Conservation (phyloP, 208 protist genomes). For the Trypanosoma theileri region DNA sequence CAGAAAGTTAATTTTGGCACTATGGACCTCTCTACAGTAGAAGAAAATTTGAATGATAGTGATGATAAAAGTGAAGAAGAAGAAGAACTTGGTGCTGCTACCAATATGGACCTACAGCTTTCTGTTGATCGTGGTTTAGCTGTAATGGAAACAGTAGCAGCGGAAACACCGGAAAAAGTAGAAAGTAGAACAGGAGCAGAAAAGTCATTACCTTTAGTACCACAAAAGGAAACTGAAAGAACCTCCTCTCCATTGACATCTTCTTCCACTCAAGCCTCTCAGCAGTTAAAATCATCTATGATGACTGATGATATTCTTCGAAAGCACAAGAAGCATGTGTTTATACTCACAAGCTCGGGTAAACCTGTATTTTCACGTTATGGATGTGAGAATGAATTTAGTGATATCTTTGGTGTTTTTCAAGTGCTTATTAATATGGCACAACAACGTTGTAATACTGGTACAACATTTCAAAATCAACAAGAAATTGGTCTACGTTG, state of each 20-base stretch:
- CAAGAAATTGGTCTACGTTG: conserved; percentile 2
- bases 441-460: not conserved
- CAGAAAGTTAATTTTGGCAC: not conserved
- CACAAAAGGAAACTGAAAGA: not conserved
- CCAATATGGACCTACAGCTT: not conserved
- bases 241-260: not conserved
- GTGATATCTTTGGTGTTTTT: conserved; percentile 68
- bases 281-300: not conserved
- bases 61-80: not conserved
- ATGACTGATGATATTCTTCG: conserved; percentile 30
- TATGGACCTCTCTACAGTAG: not conserved
- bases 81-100: not conserved
- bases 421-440: conserved; percentile 63
- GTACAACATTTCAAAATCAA: not conserved
- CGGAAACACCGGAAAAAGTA: not conserved
- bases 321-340: conserved; percentile 67
- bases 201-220: not conserved
- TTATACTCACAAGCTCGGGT: conserved; percentile 85
- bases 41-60: not conserved
- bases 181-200: not conserved
- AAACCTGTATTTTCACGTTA: conserved; percentile 84
- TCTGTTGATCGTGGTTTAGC: not conserved
- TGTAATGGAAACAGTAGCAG: not conserved
- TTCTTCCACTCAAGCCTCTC: not conserved
- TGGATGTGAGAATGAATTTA: conserved; percentile 47